These are phyloP conservation scores for Tulasnella sp. DNA, from an alignment of 768 basidiomycete species.

Conservation along the genomic window DNA sequence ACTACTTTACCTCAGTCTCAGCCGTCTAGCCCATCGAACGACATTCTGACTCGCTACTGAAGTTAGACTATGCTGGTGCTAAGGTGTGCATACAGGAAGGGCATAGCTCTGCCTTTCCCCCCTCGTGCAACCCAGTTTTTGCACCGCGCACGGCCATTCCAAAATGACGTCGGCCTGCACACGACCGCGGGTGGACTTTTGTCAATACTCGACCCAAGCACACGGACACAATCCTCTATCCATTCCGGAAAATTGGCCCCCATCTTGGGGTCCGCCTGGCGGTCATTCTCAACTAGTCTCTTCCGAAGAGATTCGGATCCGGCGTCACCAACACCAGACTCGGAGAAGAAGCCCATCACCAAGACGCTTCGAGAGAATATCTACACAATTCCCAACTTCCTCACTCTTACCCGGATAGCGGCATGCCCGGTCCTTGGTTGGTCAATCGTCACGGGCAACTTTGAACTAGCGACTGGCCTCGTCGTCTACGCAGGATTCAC, in stretches of 20 bases:
- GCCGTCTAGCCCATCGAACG: neutral
- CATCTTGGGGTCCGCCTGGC: neutral
- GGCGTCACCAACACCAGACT: neutral
- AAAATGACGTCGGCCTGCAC: neutral
- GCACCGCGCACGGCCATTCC: neutral
- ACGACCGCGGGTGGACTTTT: neutral
- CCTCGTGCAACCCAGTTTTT: neutral
- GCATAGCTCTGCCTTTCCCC: neutral
- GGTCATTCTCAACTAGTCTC: conserved; percentile 4
- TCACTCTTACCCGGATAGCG: conserved; percentile 82
- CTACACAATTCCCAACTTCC: conserved; percentile 88
- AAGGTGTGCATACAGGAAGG: neutral
- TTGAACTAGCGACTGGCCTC: conserved; percentile 72
- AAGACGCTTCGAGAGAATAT: conserved; percentile 64
- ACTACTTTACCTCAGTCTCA: neutral
- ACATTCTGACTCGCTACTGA: neutral
- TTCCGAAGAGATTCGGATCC: neutral
- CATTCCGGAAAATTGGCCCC: neutral
- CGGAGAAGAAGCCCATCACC: neutral
- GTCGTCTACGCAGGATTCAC: conserved; percentile 90
- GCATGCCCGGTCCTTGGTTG: conserved; percentile 92
- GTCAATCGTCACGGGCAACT: conserved; percentile 78
- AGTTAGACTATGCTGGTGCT: neutral
- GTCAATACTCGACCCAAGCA: neutral
- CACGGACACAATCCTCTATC: too few species aligned